Base-by-base conservation (phyloP, 768 basidiomycete species). In the Mycena crocata region DNA sequence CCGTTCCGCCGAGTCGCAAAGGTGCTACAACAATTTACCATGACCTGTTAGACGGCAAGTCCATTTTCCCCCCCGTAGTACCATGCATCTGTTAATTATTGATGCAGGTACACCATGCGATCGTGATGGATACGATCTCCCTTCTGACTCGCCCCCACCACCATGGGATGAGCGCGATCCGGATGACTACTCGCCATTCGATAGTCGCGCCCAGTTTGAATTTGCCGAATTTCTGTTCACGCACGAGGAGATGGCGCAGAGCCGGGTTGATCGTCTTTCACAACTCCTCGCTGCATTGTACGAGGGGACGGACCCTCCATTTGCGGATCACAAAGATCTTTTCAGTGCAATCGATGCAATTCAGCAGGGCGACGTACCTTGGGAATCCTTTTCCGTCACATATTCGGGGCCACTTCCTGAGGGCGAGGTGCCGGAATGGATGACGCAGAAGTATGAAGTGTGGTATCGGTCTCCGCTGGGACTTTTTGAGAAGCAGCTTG, bases 311-410 rank as follows among this genome's bases (percentile, higher is more conserved):
- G 58, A 46, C 10, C 67, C 75, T 10, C 76, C 71, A 1, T 78
- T 77, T 52, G 30, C 54, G 1, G 48, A 73, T 49, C 55, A 72
- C 56, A 51, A 62, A 9, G 64, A 79, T 34, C 21, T 79, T 1
- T 71, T 71, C 35, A 34, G 61, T 1, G 64, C 73, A 0, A 80
- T 81, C 50, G 75, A 81, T 54, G 32, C 61, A 0, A 76, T 71
- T 1, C 23, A 52, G 15, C 51, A 72, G 34, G 75, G 79, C 7
- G 75, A 75, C 44, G 63, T 73, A 7, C 70, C 72, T 0, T 81
- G 80, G 79, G 32, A 77, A 26, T 68, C 64, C 0, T 76, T 78
- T 49, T 67, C 71, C 0, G 65, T 73, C 7, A 13, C 31, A 8
- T 79, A 77, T 58, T 66, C 67, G 35, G 78, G 79, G 5, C 51